Evolutionary conservation across 1,284 basidiomycete species (phyloP).

Genomic region (Moesziomyces parantarcticus): DNA sequence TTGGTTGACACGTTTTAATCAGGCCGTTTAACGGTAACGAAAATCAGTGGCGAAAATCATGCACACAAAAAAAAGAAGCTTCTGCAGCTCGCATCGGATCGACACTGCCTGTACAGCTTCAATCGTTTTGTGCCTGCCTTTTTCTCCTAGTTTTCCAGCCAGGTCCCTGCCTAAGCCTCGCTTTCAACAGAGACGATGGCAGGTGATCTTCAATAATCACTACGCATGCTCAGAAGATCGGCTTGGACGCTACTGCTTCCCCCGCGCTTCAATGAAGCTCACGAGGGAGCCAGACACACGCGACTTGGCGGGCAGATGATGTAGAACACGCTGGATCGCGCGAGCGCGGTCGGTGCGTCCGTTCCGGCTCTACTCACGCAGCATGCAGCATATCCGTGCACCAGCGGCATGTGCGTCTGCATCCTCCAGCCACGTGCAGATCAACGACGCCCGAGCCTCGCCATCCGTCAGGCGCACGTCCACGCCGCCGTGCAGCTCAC

Average conservation of each 20-base stretch:
- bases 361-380: not conserved
- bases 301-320: too few relatives aligned
- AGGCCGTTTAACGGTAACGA: not conserved
- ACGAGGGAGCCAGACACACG: too few relatives aligned
- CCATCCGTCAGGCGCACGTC: too few relatives aligned
- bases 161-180: too few relatives aligned
- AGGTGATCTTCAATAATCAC: too few relatives aligned
- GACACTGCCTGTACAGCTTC: not conserved
- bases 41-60: constrained; percentile 2
- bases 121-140: too few relatives aligned
- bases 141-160: not conserved
- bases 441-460: too few relatives aligned
- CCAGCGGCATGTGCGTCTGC: not conserved
- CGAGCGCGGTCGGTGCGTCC: not conserved
- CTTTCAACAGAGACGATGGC: too few relatives aligned
- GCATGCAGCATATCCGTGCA: not conserved
- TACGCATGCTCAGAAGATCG: too few relatives aligned
- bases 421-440: not conserved
- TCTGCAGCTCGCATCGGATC: not conserved
- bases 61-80: constrained; percentile 5
- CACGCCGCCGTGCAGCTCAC: not conserved
- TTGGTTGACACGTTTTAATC: constrained; percentile 11
- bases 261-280: too few relatives aligned
- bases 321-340: too few relatives aligned
- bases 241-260: too few relatives aligned